A percentile compares a stretch with the other conserved stretches of the same genome.
These are phyloP conservation scores for Blastobotrys muscicola DNA, from an alignment of 805 yeast genomes.

Conservation along the genomic window DNA sequence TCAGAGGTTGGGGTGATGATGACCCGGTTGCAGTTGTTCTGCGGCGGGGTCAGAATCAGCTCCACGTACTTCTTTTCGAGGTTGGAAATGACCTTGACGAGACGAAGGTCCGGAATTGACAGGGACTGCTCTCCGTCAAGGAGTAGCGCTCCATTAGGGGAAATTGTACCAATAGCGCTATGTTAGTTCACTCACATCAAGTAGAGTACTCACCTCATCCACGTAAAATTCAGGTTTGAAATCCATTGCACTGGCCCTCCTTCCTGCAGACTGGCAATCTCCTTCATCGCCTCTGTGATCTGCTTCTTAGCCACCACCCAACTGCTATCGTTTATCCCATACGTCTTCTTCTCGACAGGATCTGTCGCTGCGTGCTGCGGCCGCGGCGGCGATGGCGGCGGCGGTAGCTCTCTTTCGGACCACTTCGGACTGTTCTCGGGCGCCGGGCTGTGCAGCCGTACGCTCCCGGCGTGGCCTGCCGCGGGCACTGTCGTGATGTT, in stretches of 20 bases:
- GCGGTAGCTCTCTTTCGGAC: too few species aligned
- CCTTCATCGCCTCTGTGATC: constrained; percentile 1
- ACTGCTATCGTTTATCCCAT: not conserved
- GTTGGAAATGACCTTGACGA: constrained; percentile 11
- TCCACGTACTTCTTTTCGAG: constrained; percentile 13
- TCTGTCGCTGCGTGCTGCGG: not conserved
- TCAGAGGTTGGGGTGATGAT: constrained; percentile 14
- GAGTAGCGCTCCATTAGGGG: constrained; percentile 4
- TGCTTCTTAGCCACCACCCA: not conserved
- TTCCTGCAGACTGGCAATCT: not conserved
- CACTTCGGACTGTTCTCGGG: too few species aligned
- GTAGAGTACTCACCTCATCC: constrained; percentile 6
- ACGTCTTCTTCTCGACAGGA: not conserved
- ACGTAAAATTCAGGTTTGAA: constrained; percentile 6
- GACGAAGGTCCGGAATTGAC: constrained; percentile 12
- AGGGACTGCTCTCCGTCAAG: constrained; percentile 4
- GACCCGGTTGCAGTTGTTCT: constrained; percentile 7
- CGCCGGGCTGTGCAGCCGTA: too few species aligned
- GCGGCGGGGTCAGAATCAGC: constrained; percentile 11
- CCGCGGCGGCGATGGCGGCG: too few species aligned
- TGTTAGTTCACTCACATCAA: too few species aligned
- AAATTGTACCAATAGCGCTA: constrained; percentile 10
- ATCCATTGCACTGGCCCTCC: constrained; percentile 16
- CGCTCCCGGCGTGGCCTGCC: too few species aligned
- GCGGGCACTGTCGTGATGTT: too few species aligned